These are phyloP conservation scores for Candida maesae DNA, from an alignment of 805 yeast species.

Conservation along the genomic window DNA sequence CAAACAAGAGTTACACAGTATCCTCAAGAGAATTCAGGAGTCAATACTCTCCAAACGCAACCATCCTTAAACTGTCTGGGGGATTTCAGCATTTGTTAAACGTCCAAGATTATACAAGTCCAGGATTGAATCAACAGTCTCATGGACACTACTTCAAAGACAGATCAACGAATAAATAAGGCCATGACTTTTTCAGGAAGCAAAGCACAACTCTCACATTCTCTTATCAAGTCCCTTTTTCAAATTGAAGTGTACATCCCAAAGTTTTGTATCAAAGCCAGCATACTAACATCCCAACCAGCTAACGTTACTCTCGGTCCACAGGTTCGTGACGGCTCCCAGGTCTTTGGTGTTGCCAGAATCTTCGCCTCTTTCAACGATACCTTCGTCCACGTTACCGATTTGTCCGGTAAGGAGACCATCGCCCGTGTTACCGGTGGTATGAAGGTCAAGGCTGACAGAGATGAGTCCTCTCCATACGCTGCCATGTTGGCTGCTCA, in stretches of 20 bases:
- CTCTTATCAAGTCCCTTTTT: no score
- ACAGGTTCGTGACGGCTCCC: constrained; percentile 95
- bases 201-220: not conserved
- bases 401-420: constrained; percentile 99
- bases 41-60: no score
- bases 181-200: no score
- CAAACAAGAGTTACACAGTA: no score
- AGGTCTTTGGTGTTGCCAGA: constrained; percentile 99
- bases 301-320: constrained; percentile 69
- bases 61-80: no score
- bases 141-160: no score
- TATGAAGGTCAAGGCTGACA: constrained; percentile 99
- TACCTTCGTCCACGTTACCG: constrained; percentile 99
- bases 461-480: constrained; percentile 99
- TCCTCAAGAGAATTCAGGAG: no score
- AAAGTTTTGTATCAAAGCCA: not conserved
- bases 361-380: constrained; percentile 99
- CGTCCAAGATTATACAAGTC: no score
- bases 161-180: no score
- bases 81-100: no score
- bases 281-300: constrained; percentile 26
- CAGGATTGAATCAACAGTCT: no score
- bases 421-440: constrained; percentile 99
- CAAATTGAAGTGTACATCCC: no score
- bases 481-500: constrained; percentile 99